A percentile compares a stretch with the other conserved stretches of the same genome.
These are phyloP conservation scores for Nemania diffusa DNA, from an alignment of 2,329 filamentous ascomycete genomes.

Conservation along the genomic window DNA sequence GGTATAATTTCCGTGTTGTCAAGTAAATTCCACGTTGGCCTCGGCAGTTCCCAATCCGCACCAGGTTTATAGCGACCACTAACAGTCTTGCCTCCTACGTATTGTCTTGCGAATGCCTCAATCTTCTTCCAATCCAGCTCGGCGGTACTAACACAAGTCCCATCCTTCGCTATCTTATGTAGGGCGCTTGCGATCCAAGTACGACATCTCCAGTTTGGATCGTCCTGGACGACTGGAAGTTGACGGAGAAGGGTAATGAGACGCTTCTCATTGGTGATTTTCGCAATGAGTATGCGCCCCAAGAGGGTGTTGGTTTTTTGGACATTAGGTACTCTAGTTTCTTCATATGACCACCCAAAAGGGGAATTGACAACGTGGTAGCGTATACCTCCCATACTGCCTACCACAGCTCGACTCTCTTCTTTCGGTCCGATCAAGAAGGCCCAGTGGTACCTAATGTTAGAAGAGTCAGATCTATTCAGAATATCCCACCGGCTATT, in stretches of 20 bases:
- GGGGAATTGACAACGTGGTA: not conserved
- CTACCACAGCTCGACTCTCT: not conserved
- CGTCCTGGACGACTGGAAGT: not conserved
- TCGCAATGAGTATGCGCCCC: conserved; percentile 13
- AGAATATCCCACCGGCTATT: not conserved
- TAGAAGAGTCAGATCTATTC: not conserved
- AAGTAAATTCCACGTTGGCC: conserved; percentile 17
- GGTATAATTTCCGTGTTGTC: conserved; percentile 5
- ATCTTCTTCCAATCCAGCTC: conserved; percentile 11
- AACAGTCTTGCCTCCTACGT: not conserved
- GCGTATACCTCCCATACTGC: not conserved
- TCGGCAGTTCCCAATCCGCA: not conserved
- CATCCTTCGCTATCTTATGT: not conserved
- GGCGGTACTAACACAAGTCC: conserved; percentile 3
- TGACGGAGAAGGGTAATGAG: not conserved
- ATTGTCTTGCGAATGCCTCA: conserved; percentile 7
- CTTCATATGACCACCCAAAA: not conserved
- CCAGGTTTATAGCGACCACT: not conserved
- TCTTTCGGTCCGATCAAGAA: conserved; percentile 12
- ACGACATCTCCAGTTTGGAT: conserved; percentile 10
- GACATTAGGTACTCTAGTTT: not conserved
- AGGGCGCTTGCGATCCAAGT: conserved; percentile 10
- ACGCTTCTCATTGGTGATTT: conserved; percentile 6
- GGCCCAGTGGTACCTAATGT: conserved; percentile 12
- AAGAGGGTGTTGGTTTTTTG: not conserved